Base-by-base conservation (phyloP, 768 basidiomycete species). In the Hygrocybe coccinea region DNA sequence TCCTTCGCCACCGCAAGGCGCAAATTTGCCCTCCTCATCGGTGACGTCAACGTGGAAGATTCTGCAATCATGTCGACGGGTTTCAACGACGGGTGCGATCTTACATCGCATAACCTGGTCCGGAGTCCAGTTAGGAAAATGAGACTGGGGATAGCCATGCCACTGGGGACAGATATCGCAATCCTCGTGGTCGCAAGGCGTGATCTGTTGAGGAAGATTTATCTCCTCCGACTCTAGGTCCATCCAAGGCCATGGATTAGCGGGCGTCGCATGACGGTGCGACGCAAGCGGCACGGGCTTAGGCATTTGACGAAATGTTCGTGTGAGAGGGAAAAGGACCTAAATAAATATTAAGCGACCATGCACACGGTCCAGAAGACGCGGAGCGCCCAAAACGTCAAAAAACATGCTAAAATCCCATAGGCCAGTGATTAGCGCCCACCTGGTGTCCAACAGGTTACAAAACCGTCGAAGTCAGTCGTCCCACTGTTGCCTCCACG, bases 61-160 rank as follows among this genome's bases (percentile, higher is more conserved):
- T 2, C 55, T 68, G 37, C 71, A 74, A 11, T 41, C 47, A 14
- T 65, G 63, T 24, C 59, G 37, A 24, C 58, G 54, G 14, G 56
- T 61, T 14, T 59, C 51, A 3, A 76, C 60, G 34, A 71, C 59
- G 11, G 61, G 67, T n/a, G 62, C 58, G 24, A 78, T 71, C 12
- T 70, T 65, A 52, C 75, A 75, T 37, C 70, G 71, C 50, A 60
- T 59, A 54, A 76, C 75, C 58, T 83, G 82, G 14, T 64, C 64
- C 6, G 63, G 63, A 0, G 79, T 81, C 83, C 83, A 83, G 56
- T 82, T 84, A 8, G 78, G 78, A 57, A 79, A 84, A 12, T 75
- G 66, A 1, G 76, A 74, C 55, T 80, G 76, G 0, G 82, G 81
- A 59, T 83, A 83, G 14, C 50, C 35, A 19, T 19, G 25, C 45